Evolutionary conservation across 768 basidiomycete species (phyloP), one percentile per base, ranked within the genome.

Genomic region (Boletus pseudo-olivaceus): DNA sequence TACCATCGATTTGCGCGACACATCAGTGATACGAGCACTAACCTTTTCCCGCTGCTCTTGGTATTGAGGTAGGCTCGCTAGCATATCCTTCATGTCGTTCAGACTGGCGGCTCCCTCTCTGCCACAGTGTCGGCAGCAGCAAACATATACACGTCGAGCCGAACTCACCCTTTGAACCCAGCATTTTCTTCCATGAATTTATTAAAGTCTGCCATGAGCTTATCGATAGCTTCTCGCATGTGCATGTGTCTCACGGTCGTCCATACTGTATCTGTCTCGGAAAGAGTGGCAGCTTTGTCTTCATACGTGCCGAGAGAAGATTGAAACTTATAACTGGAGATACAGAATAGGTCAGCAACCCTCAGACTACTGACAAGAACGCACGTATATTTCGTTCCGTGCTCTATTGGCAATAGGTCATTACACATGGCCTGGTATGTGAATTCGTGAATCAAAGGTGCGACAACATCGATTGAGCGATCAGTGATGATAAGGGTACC

Each of bases 361-460:
- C 47, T 47, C 11, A 56, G 66, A 46, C 8, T 7, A 34, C 5
- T 26, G 70, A 52, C 23, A n/a, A 54, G 6, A 17, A 77, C 92
- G 52, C 60, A 96, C 93, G 82, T 84, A 72, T 98, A 98, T 71
- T 81, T 87, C 9, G 78, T 79, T 26, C 95, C 96, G 56, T 92
- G 84, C 52, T 93, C 82, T 48, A 99, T 90, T 17, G 87, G 87
- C 6, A 99, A 78, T 19, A 99, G 72, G 70, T 99, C 97, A 62
- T 94, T 93, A 46, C 88, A 89, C 97, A 99, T 99, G 0, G 97
- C 96, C 71, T 98, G 97, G 70, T 98, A 99, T 20, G 96, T 98
- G 67, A 99, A 99, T 66, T 98, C 97, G 68, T 99, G 97, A 34
- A 97, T 68, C 56, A 98, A 82, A 2, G 97, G 97, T 3, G 93